Base-by-base conservation (phyloP, 352 stramenopile genomes). In the Globisporangium takayamanum region DNA sequence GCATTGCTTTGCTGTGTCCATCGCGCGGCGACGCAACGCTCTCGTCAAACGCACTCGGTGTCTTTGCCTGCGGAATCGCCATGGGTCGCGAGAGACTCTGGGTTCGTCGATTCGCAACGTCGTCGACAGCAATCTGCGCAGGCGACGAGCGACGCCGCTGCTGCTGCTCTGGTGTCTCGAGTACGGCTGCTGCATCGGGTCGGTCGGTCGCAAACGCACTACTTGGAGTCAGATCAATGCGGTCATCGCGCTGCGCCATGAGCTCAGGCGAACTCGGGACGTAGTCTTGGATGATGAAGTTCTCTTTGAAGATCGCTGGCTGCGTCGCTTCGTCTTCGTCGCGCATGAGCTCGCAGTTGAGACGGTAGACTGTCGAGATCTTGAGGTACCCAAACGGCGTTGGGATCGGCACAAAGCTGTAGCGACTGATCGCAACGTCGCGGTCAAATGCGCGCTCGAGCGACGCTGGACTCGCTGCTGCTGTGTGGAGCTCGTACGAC, bases 231-330 rank as follows among this genome's bases (percentile, higher is more conserved):
- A 46, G 15, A 20, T 5, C 14, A n/a, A 15, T 3, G 41, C 14
- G 41, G 15, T 46, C 48, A 39, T 59, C 58, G 16, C 51, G 59
- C 28, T 64, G 59, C 15, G 68, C 18, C 1, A 53, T 15, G 10
- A 77, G 42, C 33, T 91, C 72, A 0, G 84, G 82, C 0, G 83
- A 91, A 0, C 68, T 70, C 0, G 85, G 82, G 6, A 94, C 83
- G 62, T 94, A 94, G 52, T 94, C 83, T 45, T 92, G 80, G 53
- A 94, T 94, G 59, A 94, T 92, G 41, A 76, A 84, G 50, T 92
- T 86, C 46, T 88, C 71, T 37, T 89, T 71, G 45, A 92, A 87
- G 37, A 89, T 76, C 44, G 73, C 64, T 7, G 80, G 69, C 16
- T 67, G 64, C 8, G 59, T 59, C 18, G 50, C 33, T 15, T 59